Conservation (phyloP, 2,329 filamentous ascomycete genomes). For the Harringtonia aguacate region DNA sequence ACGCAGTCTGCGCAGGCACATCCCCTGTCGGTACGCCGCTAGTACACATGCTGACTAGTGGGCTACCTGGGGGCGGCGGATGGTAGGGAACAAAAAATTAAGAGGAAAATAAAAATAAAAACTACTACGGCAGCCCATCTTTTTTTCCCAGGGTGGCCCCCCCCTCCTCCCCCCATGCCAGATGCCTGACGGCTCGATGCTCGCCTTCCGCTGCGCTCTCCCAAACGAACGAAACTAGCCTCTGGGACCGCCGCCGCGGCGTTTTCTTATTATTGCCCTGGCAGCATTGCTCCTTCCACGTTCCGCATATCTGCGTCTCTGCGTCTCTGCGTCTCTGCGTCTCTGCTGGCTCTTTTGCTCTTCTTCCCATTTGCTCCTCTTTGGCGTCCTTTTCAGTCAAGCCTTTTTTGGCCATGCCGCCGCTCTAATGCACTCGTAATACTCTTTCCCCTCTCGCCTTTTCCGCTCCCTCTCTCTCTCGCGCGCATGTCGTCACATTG, state of each 20-base stretch:
- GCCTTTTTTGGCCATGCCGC: no score
- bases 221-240: conserved; percentile 5
- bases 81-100: conserved; percentile 1
- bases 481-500: no score
- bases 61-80: not conserved
- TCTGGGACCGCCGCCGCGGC: conserved; percentile 1
- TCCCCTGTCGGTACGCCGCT: conserved; percentile 1
- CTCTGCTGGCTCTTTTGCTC: no score
- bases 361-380: not conserved
- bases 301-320: not conserved
- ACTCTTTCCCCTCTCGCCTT: no score
- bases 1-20: no score
- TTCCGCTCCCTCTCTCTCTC: no score
- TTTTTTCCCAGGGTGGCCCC: not conserved
- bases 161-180: not conserved
- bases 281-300: not conserved
- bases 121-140: not conserved
- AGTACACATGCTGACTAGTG: not conserved
- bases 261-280: not conserved
- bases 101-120: conserved; percentile 1
- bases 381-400: no score
- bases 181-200: not conserved
- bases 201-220: conserved; percentile 3
- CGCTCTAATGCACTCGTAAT: no score
- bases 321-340: no score